These are phyloP conservation scores for Jaminaea rosea DNA, from an alignment of 1,284 basidiomycete genomes.

Conservation along the genomic window DNA sequence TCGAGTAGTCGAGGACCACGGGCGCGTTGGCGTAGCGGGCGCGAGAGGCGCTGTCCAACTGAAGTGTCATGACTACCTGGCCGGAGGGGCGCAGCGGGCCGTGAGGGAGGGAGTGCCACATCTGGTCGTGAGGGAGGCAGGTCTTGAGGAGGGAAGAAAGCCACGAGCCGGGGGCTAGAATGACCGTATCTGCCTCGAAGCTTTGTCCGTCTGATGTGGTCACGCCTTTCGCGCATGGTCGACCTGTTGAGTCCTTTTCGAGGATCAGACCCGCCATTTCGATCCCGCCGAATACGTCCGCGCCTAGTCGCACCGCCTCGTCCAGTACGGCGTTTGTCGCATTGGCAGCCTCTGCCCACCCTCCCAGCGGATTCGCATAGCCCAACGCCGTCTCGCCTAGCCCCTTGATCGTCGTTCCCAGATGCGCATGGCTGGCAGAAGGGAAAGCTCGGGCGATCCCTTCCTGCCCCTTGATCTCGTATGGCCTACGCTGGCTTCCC, in stretches of 20 bases:
- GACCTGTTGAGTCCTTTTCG: conserved; percentile 25
- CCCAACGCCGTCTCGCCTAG: conserved; percentile 48
- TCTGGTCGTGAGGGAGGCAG: too few relatives aligned
- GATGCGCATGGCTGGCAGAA: conserved; percentile 11
- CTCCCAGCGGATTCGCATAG: conserved; percentile 68
- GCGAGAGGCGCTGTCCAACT: conserved; percentile 63
- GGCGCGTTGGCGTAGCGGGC: conserved; percentile 58
- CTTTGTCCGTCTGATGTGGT: conserved; percentile 57
- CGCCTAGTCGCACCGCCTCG: conserved; percentile 58
- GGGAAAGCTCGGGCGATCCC: conserved; percentile 12
- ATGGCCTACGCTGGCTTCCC: conserved; percentile 6
- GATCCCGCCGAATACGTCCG: conserved; percentile 57
- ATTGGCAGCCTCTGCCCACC: conserved; percentile 73
- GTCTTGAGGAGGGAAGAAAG: too few relatives aligned
- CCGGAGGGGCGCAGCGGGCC: too few relatives aligned
- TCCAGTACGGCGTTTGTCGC: conserved; percentile 58
- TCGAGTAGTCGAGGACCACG: conserved; percentile 61
- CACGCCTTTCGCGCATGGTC: conserved; percentile 57
- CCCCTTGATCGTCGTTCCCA: too few relatives aligned
- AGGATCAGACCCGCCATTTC: conserved; percentile 53
- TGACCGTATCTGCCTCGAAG: conserved; percentile 55
- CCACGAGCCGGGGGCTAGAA: conserved; percentile 72
- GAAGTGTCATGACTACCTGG: conserved; percentile 67
- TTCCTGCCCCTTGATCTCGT: conserved; percentile 5
- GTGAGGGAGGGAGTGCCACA: too few relatives aligned